phyloP scores from a whole-genome alignment of 2,329 filamentous ascomycete species.

The Alternaria tenuissima region DNA sequence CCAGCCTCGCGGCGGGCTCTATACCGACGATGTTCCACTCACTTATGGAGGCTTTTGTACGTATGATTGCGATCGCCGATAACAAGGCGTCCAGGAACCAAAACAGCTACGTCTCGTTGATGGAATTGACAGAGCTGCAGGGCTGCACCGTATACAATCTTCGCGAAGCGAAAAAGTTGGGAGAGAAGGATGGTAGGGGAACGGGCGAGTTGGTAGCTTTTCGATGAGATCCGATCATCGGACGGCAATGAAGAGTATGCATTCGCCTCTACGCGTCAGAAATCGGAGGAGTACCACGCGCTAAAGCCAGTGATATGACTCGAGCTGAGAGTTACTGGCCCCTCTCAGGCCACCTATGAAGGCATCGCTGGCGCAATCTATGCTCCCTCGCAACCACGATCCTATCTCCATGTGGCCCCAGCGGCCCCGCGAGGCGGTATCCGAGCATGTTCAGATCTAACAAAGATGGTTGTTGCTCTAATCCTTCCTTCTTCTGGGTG shows the following conservation, averaged over 20 bases:
- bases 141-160: background rate
- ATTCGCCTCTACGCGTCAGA: background rate
- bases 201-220: background rate
- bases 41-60: background rate
- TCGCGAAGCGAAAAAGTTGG: background rate
- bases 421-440: background rate
- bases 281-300: background rate
- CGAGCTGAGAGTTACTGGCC: background rate
- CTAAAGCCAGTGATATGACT: background rate
- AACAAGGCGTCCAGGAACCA: background rate
- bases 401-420: background rate
- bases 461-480: background rate
- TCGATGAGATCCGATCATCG: background rate
- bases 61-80: background rate
- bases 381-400: background rate
- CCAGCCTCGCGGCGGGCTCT: background rate
- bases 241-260: too few species aligned
- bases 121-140: fast-evolving
- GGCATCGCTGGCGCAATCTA: background rate
- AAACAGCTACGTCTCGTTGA: background rate
- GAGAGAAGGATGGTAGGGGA: background rate
- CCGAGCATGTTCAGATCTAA: background rate
- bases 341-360: background rate
- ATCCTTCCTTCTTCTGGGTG: background rate
- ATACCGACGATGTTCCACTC: background rate